These are phyloP conservation scores for Penicillium coffeae DNA, from an alignment of 495 filamentous ascomycete genomes.

Conservation along the genomic window DNA sequence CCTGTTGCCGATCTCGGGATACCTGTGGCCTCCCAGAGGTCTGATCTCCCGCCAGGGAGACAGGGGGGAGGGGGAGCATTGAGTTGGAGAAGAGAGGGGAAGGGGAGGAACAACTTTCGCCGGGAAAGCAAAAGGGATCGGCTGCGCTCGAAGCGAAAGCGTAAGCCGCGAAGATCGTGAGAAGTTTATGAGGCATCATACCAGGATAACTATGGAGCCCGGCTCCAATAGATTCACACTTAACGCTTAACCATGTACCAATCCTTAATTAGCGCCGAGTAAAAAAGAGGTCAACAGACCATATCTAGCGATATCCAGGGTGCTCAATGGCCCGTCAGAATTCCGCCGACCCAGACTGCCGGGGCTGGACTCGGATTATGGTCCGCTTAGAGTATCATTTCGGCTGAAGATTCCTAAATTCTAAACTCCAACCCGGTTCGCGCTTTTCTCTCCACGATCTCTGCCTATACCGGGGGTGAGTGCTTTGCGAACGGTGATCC, in stretches of 20 bases:
- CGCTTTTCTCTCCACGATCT: constrained; percentile 27
- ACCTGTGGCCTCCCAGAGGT: constrained; percentile 15
- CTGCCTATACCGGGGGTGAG: constrained; percentile 27
- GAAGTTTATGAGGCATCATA: no score
- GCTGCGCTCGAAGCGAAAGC: not conserved
- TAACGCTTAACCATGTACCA: no score
- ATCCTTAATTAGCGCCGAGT: no score
- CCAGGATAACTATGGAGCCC: no score
- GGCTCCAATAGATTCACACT: no score
- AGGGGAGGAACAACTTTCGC: not conserved
- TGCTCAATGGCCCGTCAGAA: not conserved
- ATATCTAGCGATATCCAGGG: no score
- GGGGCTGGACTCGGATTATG: constrained; percentile 13
- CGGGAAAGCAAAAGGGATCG: not conserved
- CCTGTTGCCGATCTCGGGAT: constrained; percentile 39
- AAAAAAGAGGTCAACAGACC: no score
- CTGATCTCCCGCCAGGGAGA: constrained; percentile 15
- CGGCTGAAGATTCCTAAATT: constrained; percentile 38
- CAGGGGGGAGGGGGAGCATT: no score
- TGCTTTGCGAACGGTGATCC: constrained; percentile 20
- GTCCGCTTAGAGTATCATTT: constrained; percentile 18
- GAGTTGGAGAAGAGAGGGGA: not conserved
- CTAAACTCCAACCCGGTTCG: constrained; percentile 8
- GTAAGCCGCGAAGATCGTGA: no score
- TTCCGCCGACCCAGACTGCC: constrained; percentile 1